phyloP scores from a whole-genome alignment of 2,329 filamentous ascomycete species.

The Botryotinia convoluta region DNA sequence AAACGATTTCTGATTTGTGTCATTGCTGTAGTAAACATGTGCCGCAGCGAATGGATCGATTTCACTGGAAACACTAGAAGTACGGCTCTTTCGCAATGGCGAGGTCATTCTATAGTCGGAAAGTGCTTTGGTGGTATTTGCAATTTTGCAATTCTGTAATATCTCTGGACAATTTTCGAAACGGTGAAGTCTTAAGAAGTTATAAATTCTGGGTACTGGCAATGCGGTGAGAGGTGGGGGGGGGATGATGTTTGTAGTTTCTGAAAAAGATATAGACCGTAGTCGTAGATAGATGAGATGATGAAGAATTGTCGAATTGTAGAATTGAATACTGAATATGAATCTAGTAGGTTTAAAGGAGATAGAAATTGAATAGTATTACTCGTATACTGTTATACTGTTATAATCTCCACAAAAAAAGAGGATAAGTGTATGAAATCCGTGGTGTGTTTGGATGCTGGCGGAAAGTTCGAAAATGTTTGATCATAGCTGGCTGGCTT shows the following conservation, averaged over 20 bases:
- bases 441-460: neutral
- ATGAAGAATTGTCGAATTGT: neutral
- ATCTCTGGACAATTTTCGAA: neutral
- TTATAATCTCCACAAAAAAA: constrained; percentile 5
- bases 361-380: neutral
- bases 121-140: neutral
- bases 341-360: neutral
- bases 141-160: neutral
- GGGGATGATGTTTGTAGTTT: neutral
- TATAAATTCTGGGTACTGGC: neutral
- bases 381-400: neutral
- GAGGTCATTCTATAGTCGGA: constrained; percentile 28
- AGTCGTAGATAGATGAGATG: neutral
- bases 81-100: constrained; percentile 25
- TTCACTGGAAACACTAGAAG: constrained; percentile 30
- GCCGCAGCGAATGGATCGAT: constrained; percentile 37
- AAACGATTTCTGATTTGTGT: constrained; percentile 29
- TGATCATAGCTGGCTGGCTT: neutral
- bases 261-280: neutral
- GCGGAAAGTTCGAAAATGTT: neutral
- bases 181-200: neutral
- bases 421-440: neutral
- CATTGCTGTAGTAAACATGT: constrained; percentile 37
- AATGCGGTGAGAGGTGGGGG: neutral
- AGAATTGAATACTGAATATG: neutral